Percentiles rank a stretch among this genome's conserved stretches.
Evolutionary conservation across 768 basidiomycete genomes (phyloP).

Genomic region (Dentipellis sp.): DNA sequence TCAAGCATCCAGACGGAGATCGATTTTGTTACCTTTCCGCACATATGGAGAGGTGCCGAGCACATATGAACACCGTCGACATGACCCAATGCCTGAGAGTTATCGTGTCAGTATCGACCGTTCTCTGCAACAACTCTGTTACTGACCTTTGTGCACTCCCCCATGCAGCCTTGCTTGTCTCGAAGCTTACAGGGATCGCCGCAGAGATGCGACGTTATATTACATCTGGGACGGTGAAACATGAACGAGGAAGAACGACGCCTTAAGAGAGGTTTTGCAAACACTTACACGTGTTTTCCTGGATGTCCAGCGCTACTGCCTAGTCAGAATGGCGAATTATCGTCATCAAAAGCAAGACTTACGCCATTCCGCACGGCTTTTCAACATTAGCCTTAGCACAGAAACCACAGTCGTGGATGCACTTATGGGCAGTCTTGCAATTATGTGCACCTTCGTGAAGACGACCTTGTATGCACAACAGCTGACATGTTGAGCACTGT

Average conservation of each 20-base stretch:
- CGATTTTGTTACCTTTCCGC: slow-evolving; percentile 35
- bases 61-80: slow-evolving; percentile 41
- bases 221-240: slow-evolving; percentile 32
- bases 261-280: not conserved
- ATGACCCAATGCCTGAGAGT: slow-evolving; percentile 37
- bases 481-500: slow-evolving; percentile 37
- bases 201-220: slow-evolving; percentile 41
- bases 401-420: slow-evolving; percentile 35
- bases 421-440: slow-evolving; percentile 42
- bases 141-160: slow-evolving; percentile 37
- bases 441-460: slow-evolving; percentile 38
- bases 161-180: slow-evolving; percentile 41
- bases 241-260: not conserved
- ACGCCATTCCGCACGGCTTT: slow-evolving; percentile 38
- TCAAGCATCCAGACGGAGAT: not conserved
- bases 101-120: not conserved
- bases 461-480: slow-evolving; percentile 37
- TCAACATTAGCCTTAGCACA: slow-evolving; percentile 23
- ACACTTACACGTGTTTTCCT: slow-evolving; percentile 42
- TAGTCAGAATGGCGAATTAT: not conserved
- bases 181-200: slow-evolving; percentile 39
- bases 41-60: slow-evolving; percentile 42
- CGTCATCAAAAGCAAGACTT: slow-evolving; percentile 13
- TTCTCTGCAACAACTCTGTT: not conserved
- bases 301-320: slow-evolving; percentile 46